Evolutionary conservation across 108 stramenopile genomes (phyloP), one percentile per base, ranked within the genome.

Genomic region (Cyclotella kingstonii): DNA sequence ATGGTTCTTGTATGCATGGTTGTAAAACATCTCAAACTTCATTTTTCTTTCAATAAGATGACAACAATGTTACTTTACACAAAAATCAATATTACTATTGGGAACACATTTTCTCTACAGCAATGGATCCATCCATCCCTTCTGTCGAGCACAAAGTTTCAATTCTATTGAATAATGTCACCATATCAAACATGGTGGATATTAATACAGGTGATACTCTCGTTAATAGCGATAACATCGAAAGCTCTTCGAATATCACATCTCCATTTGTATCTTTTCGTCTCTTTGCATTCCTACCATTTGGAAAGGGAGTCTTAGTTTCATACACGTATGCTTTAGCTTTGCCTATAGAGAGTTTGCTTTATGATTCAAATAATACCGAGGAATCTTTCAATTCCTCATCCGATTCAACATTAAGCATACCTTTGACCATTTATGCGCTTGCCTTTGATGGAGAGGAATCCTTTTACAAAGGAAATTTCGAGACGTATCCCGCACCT

Each of bases 231-330:
- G 23, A 47, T 22, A 4, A 51, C 27, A 51, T 38, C 18, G 12
- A 19, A 15, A 17, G 7, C 25, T 8, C 12, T 10, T 15, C n/a
- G 22, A 7, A 36, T 9, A 36, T 11, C 11, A 36, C 36, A 7
- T 9, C 11, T 7, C 7, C 11, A 36, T 36, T 11, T 9, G 22
- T 15, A 3, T 15, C 38, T 0, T 57, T 57, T 28, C 56, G 56
- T 43, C 29, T 57, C 15, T 57, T 57, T 57, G 56, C 56, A 11
- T 57, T 57, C n/a, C 40, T 57, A 14, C 56, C 56, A 6, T 57
- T 30, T 17, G 39, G 41, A 1, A 25, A 29, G 23, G 56, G 56
- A 5, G 5, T 57, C 27, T 15, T 57, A 4, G 40, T 57, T 5
- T 40, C 38, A 7, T 25, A n/a, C 1, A 43, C 25, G 11, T 57